A percentile compares a stretch with the other conserved stretches of the same genome.
phyloP scores from a whole-genome alignment of 441 rosid species.

The Codiaeum variegatum region DNA sequence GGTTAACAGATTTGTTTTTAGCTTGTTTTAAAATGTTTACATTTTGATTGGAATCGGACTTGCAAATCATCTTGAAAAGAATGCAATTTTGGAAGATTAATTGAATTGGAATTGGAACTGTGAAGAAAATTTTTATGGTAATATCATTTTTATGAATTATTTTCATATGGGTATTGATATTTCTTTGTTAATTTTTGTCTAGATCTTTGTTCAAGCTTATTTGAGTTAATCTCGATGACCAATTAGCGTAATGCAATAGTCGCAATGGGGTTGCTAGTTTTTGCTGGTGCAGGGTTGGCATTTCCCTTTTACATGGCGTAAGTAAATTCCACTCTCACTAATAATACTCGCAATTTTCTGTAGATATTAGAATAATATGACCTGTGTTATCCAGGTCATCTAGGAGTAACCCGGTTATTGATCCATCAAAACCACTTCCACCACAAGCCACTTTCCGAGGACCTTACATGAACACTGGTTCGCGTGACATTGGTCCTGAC shows the following conservation, averaged over 20 bases:
- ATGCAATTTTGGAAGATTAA: neutral
- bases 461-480: slow-evolving; percentile 89
- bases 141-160: neutral
- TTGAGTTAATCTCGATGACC: slow-evolving; percentile 30
- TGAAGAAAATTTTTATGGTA: neutral
- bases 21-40: neutral
- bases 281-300: slow-evolving; percentile 72
- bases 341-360: slow-evolving; percentile 31
- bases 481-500: slow-evolving; percentile 91
- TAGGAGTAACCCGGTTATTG: slow-evolving; percentile 63
- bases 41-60: neutral
- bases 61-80: neutral
- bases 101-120: neutral
- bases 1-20: no score
- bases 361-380: neutral
- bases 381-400: slow-evolving; percentile 51
- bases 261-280: slow-evolving; percentile 63
- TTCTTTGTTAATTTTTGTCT: neutral
- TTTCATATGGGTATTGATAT: neutral
- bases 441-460: slow-evolving; percentile 96
- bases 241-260: slow-evolving; percentile 54
- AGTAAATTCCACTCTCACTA: slow-evolving; percentile 28
- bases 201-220: neutral
- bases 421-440: slow-evolving; percentile 75
- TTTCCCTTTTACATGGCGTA: slow-evolving; percentile 88